Evolutionary conservation across 306 rosid species (phyloP), one percentile per base, ranked within the genome.

Genomic region (Castanea crenata): DNA sequence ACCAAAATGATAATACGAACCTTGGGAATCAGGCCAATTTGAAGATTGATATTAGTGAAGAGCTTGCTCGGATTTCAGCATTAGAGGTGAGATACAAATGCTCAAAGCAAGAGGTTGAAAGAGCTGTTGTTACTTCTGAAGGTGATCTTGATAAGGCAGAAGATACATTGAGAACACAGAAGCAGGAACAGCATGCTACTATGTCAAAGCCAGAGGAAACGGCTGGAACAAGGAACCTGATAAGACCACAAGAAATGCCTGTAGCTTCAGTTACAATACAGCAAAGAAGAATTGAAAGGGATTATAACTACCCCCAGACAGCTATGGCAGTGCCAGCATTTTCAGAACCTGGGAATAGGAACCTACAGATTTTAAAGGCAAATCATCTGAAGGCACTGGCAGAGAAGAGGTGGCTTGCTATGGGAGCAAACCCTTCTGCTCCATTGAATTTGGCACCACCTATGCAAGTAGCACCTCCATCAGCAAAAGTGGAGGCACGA

Each of bases 91-190:
- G 85, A 71, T 90, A 82, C 82, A 88, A 78, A 55, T 91, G 91
- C 74, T 88, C 98, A 46, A 93, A 82, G 83, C 98, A 89, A 80
- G 98, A 93, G 79, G 94, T 91, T 73, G 98, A 93, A 79, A 90
- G 97, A 86, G 87, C 85, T 29, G 83, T 93, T 78, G 92, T 93
- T 59, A 76, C 91, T 74, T 89, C 85, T 85, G 98, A 93, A 81
- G 98, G 98, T 77, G 97, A 93, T 83, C 89, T 93, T 79, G 85
- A 88, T 49, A 91, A 90, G 86, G 92, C 91, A 21, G 90, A 86
- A 46, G 87, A 70, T 46, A 74, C 84, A 80, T 83, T 93, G 71
- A 89, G 87, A 78, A 44, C 78, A 27, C 83, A 78, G 76, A 93
- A 93, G 89, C 88, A 81, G 55, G 94, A 93, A 7, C 78, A 85